These are phyloP conservation scores for Thalassiosira mediterranea DNA, from an alignment of 352 stramenopile species.

Conservation along the genomic window DNA sequence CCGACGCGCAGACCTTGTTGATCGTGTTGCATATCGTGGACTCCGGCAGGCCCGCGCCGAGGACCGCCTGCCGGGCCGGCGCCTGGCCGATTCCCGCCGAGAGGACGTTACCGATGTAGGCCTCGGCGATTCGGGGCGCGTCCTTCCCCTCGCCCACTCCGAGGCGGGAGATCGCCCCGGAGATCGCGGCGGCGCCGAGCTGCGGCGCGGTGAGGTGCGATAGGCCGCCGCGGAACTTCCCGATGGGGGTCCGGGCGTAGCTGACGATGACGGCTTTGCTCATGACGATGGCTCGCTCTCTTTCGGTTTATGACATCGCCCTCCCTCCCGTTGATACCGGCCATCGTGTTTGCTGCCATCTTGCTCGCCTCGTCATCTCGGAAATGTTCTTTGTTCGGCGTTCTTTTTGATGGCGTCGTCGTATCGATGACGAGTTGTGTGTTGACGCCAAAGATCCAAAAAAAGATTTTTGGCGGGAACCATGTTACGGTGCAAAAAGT, in stretches of 20 bases:
- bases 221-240: conserved; percentile 92
- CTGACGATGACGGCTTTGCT: conserved; percentile 89
- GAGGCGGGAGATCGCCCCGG: conserved; percentile 81
- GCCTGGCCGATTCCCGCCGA: conserved; percentile 95
- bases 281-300: too few species aligned
- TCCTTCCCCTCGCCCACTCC: conserved; percentile 7
- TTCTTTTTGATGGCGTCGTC: too few species aligned
- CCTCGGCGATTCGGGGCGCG: conserved; percentile 90
- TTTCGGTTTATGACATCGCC: too few species aligned
- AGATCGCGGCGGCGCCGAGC: conserved; percentile 92
- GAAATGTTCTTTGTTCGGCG: too few species aligned
- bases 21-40: conserved; percentile 95
- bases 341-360: too few species aligned
- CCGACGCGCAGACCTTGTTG: conserved; percentile 97
- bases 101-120: conserved; percentile 97
- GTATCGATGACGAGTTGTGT: too few species aligned
- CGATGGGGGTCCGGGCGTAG: conserved; percentile 95
- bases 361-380: too few species aligned
- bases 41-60: conserved; percentile 87
- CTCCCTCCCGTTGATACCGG: too few species aligned
- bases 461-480: too few species aligned
- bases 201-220: conserved; percentile 88
- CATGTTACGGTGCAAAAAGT: too few species aligned
- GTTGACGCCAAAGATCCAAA: too few species aligned
- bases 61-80: conserved; percentile 91